Conservation (phyloP, 768 basidiomycete genomes). For the Agaricus sinodeliciosus region DNA sequence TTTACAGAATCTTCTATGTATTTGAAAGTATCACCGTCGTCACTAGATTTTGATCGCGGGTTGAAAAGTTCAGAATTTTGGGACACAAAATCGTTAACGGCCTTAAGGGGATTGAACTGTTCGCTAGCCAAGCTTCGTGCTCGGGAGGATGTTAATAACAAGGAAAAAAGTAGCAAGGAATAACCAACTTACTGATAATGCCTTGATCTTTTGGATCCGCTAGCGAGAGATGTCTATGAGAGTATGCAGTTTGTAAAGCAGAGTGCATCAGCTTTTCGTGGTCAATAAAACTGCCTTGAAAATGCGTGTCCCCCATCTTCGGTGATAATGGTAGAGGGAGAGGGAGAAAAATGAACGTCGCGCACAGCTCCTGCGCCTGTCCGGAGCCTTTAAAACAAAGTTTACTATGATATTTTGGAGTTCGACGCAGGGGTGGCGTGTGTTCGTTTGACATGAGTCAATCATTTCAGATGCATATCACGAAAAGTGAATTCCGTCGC, state of each 20-base stretch:
- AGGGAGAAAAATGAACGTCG: too few relatives aligned
- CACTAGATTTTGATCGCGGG: not conserved
- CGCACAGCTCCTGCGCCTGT: too few relatives aligned
- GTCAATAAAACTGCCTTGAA: not conserved
- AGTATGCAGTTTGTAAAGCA: conserved; percentile 6
- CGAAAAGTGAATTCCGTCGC: too few relatives aligned
- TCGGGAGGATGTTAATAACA: not conserved
- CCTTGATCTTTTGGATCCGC: conserved; percentile 1
- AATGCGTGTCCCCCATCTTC: too few relatives aligned
- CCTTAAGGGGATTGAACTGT: conserved; percentile 6
- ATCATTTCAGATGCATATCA: too few relatives aligned
- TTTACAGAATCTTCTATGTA: conserved; percentile 24
- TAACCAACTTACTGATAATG: not conserved
- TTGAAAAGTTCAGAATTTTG: conserved; percentile 8
- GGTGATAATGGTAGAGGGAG: too few relatives aligned
- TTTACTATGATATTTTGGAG: too few relatives aligned
- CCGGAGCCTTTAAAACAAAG: too few relatives aligned
- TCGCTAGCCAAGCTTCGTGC: conserved; percentile 5
- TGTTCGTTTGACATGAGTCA: too few relatives aligned
- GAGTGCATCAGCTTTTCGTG: conserved; percentile 2
- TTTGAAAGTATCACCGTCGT: conserved; percentile 9
- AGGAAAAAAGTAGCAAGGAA: not conserved
- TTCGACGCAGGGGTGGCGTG: too few relatives aligned
- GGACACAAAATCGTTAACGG: conserved; percentile 12
- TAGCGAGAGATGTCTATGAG: conserved; percentile 1